phyloP scores from a whole-genome alignment of 768 basidiomycete genomes.

The Termitomyces bulborhizus region DNA sequence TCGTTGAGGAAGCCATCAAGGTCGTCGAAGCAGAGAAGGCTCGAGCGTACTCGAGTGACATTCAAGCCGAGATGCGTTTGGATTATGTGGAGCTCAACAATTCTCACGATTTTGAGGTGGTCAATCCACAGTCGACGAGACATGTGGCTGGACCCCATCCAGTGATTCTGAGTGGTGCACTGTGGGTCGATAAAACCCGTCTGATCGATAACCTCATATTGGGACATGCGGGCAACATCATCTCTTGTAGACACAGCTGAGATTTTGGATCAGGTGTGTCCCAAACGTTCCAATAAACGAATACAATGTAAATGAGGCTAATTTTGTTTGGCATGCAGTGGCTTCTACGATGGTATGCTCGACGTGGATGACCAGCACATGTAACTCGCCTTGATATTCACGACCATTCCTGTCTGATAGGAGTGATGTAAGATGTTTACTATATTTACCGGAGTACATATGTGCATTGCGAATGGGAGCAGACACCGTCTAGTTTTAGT shows the following conservation, averaged over 20 bases:
- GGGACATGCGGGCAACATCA: constrained; percentile 38
- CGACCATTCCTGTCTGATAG: no score
- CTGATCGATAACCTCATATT: constrained; percentile 91
- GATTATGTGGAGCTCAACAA: constrained; percentile 93
- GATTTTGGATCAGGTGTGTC: background rate
- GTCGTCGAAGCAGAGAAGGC: constrained; percentile 28
- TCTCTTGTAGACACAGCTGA: constrained; percentile 18
- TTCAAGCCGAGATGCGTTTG: constrained; percentile 48
- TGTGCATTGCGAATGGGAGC: no score
- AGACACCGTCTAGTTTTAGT: no score
- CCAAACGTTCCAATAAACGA: background rate
- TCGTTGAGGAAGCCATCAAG: constrained; percentile 36
- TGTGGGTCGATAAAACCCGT: constrained; percentile 82
- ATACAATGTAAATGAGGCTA: background rate
- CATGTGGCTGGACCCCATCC: constrained; percentile 22
- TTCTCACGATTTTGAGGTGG: constrained; percentile 61
- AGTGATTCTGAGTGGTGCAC: constrained; percentile 78
- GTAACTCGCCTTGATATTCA: no score
- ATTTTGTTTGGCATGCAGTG: background rate
- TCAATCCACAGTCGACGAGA: constrained; percentile 29
- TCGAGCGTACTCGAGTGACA: constrained; percentile 24
- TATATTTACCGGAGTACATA: background rate
- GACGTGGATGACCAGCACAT: background rate
- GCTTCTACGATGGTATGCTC: background rate
- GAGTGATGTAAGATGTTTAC: background rate